Evolutionary conservation across 176 grass and related monocot species (phyloP).

Genomic region (Tillandsia leiboldiana): DNA sequence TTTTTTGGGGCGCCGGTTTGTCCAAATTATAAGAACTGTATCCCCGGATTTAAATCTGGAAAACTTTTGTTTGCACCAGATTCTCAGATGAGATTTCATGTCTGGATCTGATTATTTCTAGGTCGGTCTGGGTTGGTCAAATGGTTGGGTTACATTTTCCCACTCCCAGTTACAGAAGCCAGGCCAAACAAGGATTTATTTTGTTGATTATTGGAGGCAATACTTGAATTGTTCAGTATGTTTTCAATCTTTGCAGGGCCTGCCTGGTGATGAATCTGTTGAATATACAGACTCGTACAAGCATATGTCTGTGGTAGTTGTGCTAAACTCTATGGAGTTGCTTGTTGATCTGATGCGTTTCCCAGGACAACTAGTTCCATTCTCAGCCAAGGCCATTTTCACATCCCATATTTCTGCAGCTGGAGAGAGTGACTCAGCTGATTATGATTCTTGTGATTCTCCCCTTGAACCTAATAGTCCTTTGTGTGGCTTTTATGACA

Average conservation of each 20-base stretch:
- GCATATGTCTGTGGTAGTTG: slow-evolving; percentile 79
- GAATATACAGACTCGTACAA: slow-evolving; percentile 74
- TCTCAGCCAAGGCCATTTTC: slow-evolving; percentile 71
- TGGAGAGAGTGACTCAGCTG: slow-evolving; percentile 82
- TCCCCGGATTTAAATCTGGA: too few species aligned
- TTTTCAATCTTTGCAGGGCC: slow-evolving; percentile 51
- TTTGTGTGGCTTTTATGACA: slow-evolving; percentile 36
- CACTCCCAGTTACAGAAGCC: too few species aligned
- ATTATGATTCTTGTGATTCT: slow-evolving; percentile 98
- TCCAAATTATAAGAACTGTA: too few species aligned
- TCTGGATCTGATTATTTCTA: too few species aligned
- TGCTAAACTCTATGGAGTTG: slow-evolving; percentile 58
- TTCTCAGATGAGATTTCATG: too few species aligned
- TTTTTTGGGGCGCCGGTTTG: too few species aligned
- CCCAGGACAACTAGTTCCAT: slow-evolving; percentile 90
- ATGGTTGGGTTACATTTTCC: too few species aligned
- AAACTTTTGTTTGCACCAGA: too few species aligned
- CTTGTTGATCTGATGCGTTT: slow-evolving; percentile 94
- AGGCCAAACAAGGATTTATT: slow-evolving; percentile 1
- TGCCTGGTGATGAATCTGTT: slow-evolving; percentile 68
- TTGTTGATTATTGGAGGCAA: not conserved
- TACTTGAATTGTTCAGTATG: not conserved
- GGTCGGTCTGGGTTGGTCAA: too few species aligned
- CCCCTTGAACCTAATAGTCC: slow-evolving; percentile 96
- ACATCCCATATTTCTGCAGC: slow-evolving; percentile 77